Conservation (phyloP, 2,329 filamentous ascomycete species). For the Byssochlamys sp. region DNA sequence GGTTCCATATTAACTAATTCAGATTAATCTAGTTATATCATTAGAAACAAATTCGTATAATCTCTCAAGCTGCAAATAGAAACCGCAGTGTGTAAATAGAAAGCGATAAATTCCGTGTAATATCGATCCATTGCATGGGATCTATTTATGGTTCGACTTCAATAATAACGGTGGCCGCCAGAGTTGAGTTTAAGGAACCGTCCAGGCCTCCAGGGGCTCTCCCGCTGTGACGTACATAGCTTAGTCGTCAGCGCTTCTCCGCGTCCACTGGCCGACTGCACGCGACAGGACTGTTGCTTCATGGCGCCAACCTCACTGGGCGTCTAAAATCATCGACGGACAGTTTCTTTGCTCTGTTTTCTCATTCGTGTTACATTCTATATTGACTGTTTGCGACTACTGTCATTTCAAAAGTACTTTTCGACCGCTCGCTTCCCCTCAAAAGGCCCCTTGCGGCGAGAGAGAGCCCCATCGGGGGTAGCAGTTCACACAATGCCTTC, state of each 20-base stretch:
- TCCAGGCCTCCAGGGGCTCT: not conserved
- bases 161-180: no score
- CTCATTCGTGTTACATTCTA: not conserved
- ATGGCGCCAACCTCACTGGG: not conserved
- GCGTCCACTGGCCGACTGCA: not conserved
- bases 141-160: no score
- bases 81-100: not conserved
- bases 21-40: not conserved
- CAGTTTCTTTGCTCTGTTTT: not conserved
- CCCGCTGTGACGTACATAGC: not conserved
- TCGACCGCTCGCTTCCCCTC: not conserved
- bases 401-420: not conserved
- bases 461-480: not conserved
- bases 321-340: not conserved
- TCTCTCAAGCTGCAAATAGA: not conserved
- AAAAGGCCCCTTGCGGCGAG: not conserved
- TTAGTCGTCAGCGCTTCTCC: not conserved
- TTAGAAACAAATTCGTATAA: not conserved
- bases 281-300: not conserved
- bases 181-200: not conserved
- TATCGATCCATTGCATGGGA: not conserved
- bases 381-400: not conserved
- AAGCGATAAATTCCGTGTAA: not conserved
- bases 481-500: conserved; percentile 51
- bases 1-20: not conserved